Percentiles rank a stretch among this genome's conserved stretches.
phyloP scores from a whole-genome alignment of 2,329 filamentous ascomycete species.

The Tolypocladium ophioglossoides region DNA sequence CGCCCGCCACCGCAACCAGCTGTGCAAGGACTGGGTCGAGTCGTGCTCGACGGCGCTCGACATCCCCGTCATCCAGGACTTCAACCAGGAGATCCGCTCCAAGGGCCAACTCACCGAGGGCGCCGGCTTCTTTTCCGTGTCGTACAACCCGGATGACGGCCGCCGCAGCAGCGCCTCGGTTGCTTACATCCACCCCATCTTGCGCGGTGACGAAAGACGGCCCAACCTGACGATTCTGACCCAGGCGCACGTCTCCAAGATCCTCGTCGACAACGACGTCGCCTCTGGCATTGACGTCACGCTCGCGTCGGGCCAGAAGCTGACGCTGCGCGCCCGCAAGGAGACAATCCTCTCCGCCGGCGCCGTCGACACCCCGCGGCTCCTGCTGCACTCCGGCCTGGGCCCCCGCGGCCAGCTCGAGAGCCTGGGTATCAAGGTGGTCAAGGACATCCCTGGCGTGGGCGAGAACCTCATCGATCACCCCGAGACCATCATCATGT shows the following conservation, averaged over 20 bases:
- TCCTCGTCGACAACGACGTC: constrained; percentile 59
- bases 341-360: constrained; percentile 76
- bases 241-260: constrained; percentile 75
- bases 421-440: constrained; percentile 42
- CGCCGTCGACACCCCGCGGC: constrained; percentile 69
- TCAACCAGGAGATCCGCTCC: constrained; percentile 72
- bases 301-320: constrained; percentile 39
- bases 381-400: constrained; percentile 47
- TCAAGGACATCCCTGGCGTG: constrained; percentile 47
- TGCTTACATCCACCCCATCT: constrained; percentile 86
- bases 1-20: constrained; percentile 74
- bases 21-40: constrained; percentile 83
- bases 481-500: constrained; percentile 49
- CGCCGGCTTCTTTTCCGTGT: constrained; percentile 83
- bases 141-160: constrained; percentile 84
- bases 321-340: constrained; percentile 51
- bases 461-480: constrained; percentile 53
- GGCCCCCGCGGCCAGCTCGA: constrained; percentile 44
- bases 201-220: constrained; percentile 70
- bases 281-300: constrained; percentile 66
- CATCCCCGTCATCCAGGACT: constrained; percentile 75
- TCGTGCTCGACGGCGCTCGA: constrained; percentile 68
- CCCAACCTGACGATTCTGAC: constrained; percentile 80
- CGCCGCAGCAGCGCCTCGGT: constrained; percentile 77
- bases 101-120: constrained; percentile 63